Evolutionary conservation across 1,139 yeast species (phyloP), one percentile per base, ranked within the genome.

Genomic region (Yamadazyma songkhlaensis): DNA sequence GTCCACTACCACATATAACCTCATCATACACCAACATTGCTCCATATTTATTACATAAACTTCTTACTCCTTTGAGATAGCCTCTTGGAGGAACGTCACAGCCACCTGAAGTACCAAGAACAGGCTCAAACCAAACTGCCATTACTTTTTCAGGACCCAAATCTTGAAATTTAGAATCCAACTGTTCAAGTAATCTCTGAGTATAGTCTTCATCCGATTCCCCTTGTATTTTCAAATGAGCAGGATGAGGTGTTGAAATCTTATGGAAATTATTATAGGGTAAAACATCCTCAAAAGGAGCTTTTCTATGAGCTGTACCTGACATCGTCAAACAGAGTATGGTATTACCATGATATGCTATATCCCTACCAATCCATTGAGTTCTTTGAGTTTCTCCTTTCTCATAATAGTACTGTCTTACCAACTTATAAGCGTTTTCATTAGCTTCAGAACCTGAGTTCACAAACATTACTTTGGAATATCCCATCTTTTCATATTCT

Each of bases 1-100:
- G 65, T 31, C 82, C 82, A 37, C 78, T 64, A 34, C 84, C 84
- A 54, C 82, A 77, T 81, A 78, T 77, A 31, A 78, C 80, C 57
- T 79, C 84, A 51, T 78, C 84, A 40, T 75, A 60, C 60, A 74
- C 64, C 53, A 78, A 62, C 35, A 77, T 53, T 25, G 74, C 69
- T 44, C 77, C 81, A 45, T 78, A 76, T 55, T 77, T 78, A 58
- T 73, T 71, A 51, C 80, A 72, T 21, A 78, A 47, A 15, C 59
- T 67, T 44, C 76, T 62, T 24, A 71, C 54, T n/a, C 80, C 82
- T 38, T 70, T 68, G 45, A 78, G 62, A 54, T 78, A 78, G n/a
- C 80, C 80, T 43, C 73, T 69, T 32, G 77, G 65, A 35, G 83
- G 79, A 14, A 74, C 64, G 32, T 69, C 64, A 38, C 81, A 75